Evolutionary conservation across 2,329 filamentous ascomycete genomes (phyloP), one percentile per base, ranked within the genome.

Genomic region (Fusarium dimerum): DNA sequence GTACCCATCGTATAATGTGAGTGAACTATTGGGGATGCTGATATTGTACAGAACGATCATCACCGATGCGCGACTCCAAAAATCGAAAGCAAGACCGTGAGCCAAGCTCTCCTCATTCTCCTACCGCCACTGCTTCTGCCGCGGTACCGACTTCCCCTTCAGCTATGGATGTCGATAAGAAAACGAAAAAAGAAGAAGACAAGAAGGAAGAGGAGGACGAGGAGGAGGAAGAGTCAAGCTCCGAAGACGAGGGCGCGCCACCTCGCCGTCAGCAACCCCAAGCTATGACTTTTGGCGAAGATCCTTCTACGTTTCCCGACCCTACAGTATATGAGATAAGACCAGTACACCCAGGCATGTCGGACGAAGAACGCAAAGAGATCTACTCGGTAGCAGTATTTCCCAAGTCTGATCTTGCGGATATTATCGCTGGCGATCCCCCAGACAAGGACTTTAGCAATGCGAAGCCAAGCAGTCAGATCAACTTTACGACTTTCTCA

Each of bases 381-480:
- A 93, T 97, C 47, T 95, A 90, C 70, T 91, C 90, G 8, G 94
- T 99, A 15, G 86, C 89, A 5, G 79, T 83, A 13, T 99, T 94
- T 68, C 94, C 94, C 1, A 81, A 81, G 47, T 87, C 83, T 58
- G 90, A 97, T 66, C 79, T 99, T 9, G 81, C 86, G 52, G 87
- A 97, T 66, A 78, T 94, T 61, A 95, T 96, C 58, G 89, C 93
- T 11, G 94, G 94, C 44, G 86, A 89, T 39, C 89, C 92, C 2
- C 93, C 94, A 1, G 92, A 97, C 71, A 92, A 90, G 69, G 94
- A 99, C 74, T 97, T 97, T 66, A 97, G 90, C 68, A 96, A 85
- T 68, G 88, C 91, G 34, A 99, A 97, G 69, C 92, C 93, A 6
- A 87, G 87, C 17, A 96, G 93, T 65, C 94, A 99, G 76, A 94